A percentile compares a stretch with the other conserved stretches of the same genome.
phyloP scores from a whole-genome alignment of 2,329 filamentous ascomycete species.

The Didymella exigua region DNA sequence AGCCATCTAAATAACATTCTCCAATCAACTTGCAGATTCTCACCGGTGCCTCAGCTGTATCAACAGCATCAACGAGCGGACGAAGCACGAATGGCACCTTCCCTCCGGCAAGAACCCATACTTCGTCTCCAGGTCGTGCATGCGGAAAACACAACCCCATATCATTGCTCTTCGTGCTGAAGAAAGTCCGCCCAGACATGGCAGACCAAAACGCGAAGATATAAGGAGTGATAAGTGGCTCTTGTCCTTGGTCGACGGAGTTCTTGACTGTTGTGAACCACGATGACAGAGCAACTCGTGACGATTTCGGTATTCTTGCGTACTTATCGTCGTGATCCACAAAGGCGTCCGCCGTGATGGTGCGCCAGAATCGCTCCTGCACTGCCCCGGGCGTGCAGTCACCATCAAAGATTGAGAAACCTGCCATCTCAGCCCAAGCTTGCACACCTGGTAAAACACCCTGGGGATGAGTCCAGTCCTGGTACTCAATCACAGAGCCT shows the following conservation, averaged over 20 bases:
- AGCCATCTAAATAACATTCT: conserved; percentile 2
- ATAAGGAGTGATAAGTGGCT: neutral
- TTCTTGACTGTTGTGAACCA: neutral
- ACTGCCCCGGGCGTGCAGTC: neutral
- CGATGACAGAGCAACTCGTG: neutral
- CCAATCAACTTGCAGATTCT: neutral
- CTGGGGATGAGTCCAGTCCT: neutral
- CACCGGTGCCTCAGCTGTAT: neutral
- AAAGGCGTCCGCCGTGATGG: neutral
- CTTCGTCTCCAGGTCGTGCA: neutral
- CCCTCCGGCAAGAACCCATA: conserved; percentile 6
- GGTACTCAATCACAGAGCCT: neutral
- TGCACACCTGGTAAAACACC: neutral
- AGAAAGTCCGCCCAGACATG: neutral
- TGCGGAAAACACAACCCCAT: conserved; percentile 5
- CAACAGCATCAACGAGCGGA: no score
- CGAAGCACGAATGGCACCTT: conserved; percentile 8
- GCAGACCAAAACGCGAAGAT: neutral
- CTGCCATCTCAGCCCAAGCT: neutral
- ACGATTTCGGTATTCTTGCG: neutral
- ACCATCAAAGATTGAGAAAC: neutral
- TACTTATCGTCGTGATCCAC: neutral
- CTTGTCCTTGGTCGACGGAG: neutral
- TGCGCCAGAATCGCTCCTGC: conserved; percentile 5
- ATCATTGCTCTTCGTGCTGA: neutral